These are phyloP conservation scores for Saitozyma podzolica DNA, from an alignment of 768 basidiomycete genomes.

Conservation along the genomic window DNA sequence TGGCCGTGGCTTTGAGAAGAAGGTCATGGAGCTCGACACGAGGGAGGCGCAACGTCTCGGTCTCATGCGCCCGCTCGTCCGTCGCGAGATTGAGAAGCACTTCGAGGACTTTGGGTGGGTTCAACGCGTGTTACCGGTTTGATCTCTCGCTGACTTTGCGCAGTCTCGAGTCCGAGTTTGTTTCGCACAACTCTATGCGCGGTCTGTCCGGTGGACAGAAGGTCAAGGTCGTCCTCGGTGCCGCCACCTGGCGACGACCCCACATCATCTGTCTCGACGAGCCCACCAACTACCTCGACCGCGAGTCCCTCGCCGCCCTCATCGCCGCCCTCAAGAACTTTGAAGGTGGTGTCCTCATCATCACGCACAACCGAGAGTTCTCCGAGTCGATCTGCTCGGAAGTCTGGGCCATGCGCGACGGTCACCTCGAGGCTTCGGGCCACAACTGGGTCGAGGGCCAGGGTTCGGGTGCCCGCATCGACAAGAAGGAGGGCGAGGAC, in stretches of 20 bases:
- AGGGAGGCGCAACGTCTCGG: slow-evolving; percentile 96
- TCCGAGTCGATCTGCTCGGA: slow-evolving; percentile 97
- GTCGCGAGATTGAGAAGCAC: slow-evolving; percentile 98
- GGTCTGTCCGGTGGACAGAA: slow-evolving; percentile 98
- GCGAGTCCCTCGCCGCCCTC: slow-evolving; percentile 97
- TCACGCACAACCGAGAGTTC: slow-evolving; percentile 98
- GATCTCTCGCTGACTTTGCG: slow-evolving; percentile 45
- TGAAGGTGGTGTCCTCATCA: slow-evolving; percentile 96
- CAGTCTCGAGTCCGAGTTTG: slow-evolving; percentile 95
- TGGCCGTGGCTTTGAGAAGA: slow-evolving; percentile 99
- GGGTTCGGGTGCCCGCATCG: slow-evolving; percentile 89
- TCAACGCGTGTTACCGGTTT: neutral
- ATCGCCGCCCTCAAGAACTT: slow-evolving; percentile 97
- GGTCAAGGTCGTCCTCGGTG: slow-evolving; percentile 98
- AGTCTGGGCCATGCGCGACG: slow-evolving; percentile 99
- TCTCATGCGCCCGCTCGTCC: slow-evolving; percentile 91
- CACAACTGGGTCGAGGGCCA: slow-evolving; percentile 98
- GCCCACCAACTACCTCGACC: slow-evolving; percentile 99
- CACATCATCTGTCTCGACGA: slow-evolving; percentile 97
- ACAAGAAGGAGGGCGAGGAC: slow-evolving; percentile 79
- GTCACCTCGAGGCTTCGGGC: slow-evolving; percentile 90
- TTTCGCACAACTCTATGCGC: slow-evolving; percentile 98
- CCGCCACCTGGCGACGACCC: slow-evolving; percentile 98
- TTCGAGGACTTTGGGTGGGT: slow-evolving; percentile 77
- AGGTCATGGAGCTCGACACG: slow-evolving; percentile 95